These are phyloP conservation scores for Colletotrichum shisoi DNA, from an alignment of 2,329 filamentous ascomycete genomes.

Conservation along the genomic window DNA sequence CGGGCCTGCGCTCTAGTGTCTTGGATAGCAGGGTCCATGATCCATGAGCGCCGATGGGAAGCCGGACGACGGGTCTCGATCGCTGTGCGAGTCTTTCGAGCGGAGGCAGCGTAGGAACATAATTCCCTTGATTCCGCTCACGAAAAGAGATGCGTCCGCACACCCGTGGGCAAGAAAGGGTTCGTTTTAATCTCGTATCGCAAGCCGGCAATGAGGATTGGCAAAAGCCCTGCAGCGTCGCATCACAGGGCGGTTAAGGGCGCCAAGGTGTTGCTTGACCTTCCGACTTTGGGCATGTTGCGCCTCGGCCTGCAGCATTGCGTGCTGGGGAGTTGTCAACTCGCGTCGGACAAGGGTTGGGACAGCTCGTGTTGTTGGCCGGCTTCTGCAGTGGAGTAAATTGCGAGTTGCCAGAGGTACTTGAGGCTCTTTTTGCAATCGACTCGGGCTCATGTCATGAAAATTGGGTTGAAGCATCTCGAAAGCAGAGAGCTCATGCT, in stretches of 20 bases:
- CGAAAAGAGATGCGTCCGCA: neutral
- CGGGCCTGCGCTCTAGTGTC: too few relatives aligned
- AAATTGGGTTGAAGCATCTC: neutral
- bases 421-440: too few relatives aligned
- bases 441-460: neutral
- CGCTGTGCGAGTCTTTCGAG: neutral
- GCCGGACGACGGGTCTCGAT: too few relatives aligned
- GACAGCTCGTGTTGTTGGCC: neutral
- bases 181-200: neutral
- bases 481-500: too few relatives aligned
- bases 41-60: neutral
- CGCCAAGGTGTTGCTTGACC: slow-evolving; percentile 14
- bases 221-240: neutral
- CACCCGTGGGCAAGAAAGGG: neutral
- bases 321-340: neutral
- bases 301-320: slow-evolving; percentile 5
- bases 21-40: neutral
- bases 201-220: neutral
- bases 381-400: neutral
- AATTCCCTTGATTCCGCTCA: neutral
- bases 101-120: neutral
- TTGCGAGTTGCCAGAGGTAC: neutral
- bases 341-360: neutral
- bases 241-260: slow-evolving; percentile 14
- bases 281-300: slow-evolving; percentile 17